phyloP scores from a whole-genome alignment of 208 protist species.

The Sergeia podlipaevii region DNA sequence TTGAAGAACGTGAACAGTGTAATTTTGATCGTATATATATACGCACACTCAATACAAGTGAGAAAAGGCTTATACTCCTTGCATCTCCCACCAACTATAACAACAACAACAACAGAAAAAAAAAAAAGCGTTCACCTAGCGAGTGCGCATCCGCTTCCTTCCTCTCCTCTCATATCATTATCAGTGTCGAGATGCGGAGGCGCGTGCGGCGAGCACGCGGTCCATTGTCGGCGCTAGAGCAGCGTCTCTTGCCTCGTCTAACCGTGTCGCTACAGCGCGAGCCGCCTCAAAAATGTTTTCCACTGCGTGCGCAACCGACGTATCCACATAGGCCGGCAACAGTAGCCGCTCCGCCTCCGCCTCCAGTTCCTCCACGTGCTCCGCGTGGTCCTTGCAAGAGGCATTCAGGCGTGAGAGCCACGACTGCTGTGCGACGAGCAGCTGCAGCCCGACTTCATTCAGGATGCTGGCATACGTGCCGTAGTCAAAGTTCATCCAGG shows the following conservation, averaged over 20 bases:
- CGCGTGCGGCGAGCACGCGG: no score
- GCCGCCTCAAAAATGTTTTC: neutral
- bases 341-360: conserved; percentile 14
- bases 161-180: no score
- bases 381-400: neutral
- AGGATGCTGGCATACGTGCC: conserved; percentile 31
- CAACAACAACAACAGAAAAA: neutral
- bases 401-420: conserved; percentile 9
- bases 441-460: conserved; percentile 24
- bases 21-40: no score
- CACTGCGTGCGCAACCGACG: neutral
- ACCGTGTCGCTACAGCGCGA: neutral
- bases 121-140: neutral
- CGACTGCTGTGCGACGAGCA: conserved; percentile 21
- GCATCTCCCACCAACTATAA: no score
- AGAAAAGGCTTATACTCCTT: no score
- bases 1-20: no score
- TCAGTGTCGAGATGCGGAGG: no score
- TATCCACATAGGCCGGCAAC: neutral
- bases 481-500: conserved; percentile 44
- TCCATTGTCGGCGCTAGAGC: no score
- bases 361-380: conserved; percentile 21
- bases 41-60: no score
- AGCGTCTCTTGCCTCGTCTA: neutral
- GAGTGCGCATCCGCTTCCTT: no score